Evolutionary conservation across 331 rosid genomes (phyloP).

Genomic region (Quercus phellos): DNA sequence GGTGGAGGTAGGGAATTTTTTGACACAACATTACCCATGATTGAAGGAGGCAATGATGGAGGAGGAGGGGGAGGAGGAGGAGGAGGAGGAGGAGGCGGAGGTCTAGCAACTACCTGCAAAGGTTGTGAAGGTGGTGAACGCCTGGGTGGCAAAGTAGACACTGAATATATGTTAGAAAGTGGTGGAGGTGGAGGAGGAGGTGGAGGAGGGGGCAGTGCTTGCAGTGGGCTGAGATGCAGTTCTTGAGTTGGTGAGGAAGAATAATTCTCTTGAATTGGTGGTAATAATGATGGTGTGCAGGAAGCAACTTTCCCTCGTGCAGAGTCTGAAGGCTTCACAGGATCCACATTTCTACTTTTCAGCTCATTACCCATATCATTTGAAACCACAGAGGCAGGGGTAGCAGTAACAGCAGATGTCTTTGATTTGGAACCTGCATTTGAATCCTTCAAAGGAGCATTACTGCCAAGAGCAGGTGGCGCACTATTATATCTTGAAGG

Average conservation of each 20-base stretch:
- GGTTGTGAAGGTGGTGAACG: slow-evolving; percentile 15
- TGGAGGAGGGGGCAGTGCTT: slow-evolving; percentile 26
- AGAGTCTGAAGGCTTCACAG: slow-evolving; percentile 44
- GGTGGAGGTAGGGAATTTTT: slow-evolving; percentile 3
- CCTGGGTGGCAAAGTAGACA: slow-evolving; percentile 18
- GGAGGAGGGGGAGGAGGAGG: slow-evolving; percentile 35
- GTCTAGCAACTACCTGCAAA: slow-evolving; percentile 20
- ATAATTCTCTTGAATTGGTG: slow-evolving; percentile 39
- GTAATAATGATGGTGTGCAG: slow-evolving; percentile 27
- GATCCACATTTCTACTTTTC: slow-evolving; percentile 36
- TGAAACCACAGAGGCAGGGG: slow-evolving; percentile 28
- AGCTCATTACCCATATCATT: slow-evolving; percentile 45
- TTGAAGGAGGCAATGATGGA: slow-evolving; percentile 16
- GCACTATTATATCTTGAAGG: slow-evolving; percentile 72
- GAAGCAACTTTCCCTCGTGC: slow-evolving; percentile 38
- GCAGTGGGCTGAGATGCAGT: slow-evolving; percentile 21
- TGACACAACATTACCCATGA: slow-evolving; percentile 18
- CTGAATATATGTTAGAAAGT: slow-evolving; percentile 20
- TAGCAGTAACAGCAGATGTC: slow-evolving; percentile 42
- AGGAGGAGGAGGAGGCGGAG: slow-evolving; percentile 27
- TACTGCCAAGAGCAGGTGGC: slow-evolving; percentile 55
- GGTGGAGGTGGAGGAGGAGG: slow-evolving; percentile 13
- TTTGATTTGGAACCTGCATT: slow-evolving; percentile 44
- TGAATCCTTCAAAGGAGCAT: slow-evolving; percentile 46
- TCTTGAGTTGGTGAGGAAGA: slow-evolving; percentile 26